These are phyloP conservation scores for Tuber indicum DNA, from an alignment of 495 filamentous ascomycete genomes.

Conservation along the genomic window DNA sequence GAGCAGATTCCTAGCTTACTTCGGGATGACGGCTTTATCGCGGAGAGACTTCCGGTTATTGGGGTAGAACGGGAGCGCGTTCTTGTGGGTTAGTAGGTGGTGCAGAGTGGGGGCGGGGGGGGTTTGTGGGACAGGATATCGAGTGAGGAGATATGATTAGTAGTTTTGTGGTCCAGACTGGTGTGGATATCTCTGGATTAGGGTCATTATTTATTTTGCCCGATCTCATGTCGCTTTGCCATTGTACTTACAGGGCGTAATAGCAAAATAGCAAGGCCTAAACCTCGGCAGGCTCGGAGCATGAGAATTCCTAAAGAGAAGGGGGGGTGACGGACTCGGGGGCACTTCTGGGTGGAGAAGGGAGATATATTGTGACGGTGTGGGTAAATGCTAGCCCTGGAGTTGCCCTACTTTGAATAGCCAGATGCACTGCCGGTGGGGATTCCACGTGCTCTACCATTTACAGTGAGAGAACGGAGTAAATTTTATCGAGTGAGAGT, in stretches of 20 bases:
- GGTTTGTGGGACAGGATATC: not conserved
- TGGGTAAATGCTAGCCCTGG: not conserved
- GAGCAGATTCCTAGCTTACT: constrained; percentile 72
- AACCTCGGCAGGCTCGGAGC: not conserved
- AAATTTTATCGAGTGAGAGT: not conserved
- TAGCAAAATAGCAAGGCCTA: not conserved
- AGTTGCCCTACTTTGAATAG: not conserved
- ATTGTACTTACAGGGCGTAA: not conserved
- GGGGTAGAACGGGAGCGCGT: constrained; percentile 44
- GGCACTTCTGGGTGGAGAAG: not conserved
- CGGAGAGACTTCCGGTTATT: constrained; percentile 64
- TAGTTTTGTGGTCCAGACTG: not conserved
- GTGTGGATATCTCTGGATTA: not conserved
- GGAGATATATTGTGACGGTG: not conserved
- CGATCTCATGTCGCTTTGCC: not conserved
- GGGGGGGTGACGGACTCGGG: not conserved
- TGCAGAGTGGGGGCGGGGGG: not conserved
- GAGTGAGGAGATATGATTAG: not conserved
- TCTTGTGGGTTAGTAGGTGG: constrained; percentile 1
- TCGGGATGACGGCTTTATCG: constrained; percentile 75
- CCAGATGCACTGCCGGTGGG: no score
- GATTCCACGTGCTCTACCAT: not conserved
- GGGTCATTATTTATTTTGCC: not conserved
- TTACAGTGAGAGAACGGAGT: not conserved
- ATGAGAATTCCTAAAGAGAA: not conserved